phyloP scores from a whole-genome alignment of 305 asterid species.

The Solanum aculeatissimum region DNA sequence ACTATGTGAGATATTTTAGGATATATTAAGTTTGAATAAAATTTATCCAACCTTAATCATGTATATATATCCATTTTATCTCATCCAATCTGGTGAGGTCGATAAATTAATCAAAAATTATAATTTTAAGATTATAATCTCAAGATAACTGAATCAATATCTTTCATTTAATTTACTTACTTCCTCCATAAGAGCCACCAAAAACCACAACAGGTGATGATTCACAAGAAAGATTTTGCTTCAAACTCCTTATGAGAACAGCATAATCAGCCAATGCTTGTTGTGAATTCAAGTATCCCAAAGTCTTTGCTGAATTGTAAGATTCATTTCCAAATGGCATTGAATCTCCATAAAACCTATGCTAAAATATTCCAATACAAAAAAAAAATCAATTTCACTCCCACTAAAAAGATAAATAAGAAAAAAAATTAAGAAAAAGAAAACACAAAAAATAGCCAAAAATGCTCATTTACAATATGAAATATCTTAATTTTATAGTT shows the following conservation, averaged over 20 bases:
- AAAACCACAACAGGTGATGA: slow-evolving; percentile 71
- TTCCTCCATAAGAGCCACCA: slow-evolving; percentile 94
- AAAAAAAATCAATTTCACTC: background rate
- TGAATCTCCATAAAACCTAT: slow-evolving; percentile 73
- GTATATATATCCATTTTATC: background rate
- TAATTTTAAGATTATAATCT: background rate
- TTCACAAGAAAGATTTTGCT: slow-evolving; percentile 59
- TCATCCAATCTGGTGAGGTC: background rate
- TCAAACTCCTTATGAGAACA: slow-evolving; percentile 43
- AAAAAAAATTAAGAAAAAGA: no score
- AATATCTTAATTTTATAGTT: background rate
- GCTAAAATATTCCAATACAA: slow-evolving; percentile 28
- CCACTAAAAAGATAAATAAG: background rate
- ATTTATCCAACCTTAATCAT: background rate
- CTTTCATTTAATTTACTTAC: slow-evolving; percentile 14
- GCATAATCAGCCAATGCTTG: slow-evolving; percentile 84
- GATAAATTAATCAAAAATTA: background rate
- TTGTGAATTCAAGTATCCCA: slow-evolving; percentile 62
- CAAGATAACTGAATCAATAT: background rate
- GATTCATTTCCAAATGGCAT: slow-evolving; percentile 55
- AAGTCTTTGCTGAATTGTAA: slow-evolving; percentile 37
- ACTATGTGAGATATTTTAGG: background rate
- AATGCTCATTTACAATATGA: background rate
- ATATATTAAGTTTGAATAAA: background rate
- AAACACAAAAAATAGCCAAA: background rate